phyloP scores from a whole-genome alignment of 441 rosid species.

The Gossypium gossypioides region DNA sequence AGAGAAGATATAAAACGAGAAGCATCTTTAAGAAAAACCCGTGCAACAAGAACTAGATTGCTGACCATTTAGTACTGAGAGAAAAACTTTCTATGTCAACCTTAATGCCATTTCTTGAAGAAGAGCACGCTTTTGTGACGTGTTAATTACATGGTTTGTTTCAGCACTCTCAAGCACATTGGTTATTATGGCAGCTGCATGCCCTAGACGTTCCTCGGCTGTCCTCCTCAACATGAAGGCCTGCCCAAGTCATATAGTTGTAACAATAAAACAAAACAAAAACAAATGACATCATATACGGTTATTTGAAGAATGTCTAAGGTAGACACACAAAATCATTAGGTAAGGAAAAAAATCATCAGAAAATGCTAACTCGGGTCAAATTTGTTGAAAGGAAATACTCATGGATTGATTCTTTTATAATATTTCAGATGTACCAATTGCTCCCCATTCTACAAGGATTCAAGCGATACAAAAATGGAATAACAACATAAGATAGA shows the following conservation, averaged over 20 bases:
- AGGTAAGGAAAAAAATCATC: neutral
- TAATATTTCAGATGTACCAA: neutral
- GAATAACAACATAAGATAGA: neutral
- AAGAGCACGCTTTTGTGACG: slow-evolving; percentile 81
- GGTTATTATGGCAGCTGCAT: slow-evolving; percentile 85
- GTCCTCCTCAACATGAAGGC: slow-evolving; percentile 89
- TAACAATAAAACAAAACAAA: neutral
- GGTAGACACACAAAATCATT: neutral
- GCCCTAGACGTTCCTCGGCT: slow-evolving; percentile 85
- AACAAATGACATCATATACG: neutral
- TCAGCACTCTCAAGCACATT: slow-evolving; percentile 92
- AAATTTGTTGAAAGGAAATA: neutral
- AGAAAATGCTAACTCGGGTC: neutral
- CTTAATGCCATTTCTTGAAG: slow-evolving; percentile 92
- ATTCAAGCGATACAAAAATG: neutral
- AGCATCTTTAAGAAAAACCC: neutral
- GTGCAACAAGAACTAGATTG: slow-evolving; percentile 1
- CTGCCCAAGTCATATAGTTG: slow-evolving; percentile 28
- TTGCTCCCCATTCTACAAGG: neutral
- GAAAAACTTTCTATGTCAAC: slow-evolving; percentile 36
- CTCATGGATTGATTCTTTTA: neutral
- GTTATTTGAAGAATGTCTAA: neutral
- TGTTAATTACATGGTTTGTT: slow-evolving; percentile 64
- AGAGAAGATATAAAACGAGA: neutral
- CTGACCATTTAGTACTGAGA: neutral